Evolutionary conservation across 2,329 filamentous ascomycete genomes (phyloP).

Genomic region (Pseudogymnoascus sp.): DNA sequence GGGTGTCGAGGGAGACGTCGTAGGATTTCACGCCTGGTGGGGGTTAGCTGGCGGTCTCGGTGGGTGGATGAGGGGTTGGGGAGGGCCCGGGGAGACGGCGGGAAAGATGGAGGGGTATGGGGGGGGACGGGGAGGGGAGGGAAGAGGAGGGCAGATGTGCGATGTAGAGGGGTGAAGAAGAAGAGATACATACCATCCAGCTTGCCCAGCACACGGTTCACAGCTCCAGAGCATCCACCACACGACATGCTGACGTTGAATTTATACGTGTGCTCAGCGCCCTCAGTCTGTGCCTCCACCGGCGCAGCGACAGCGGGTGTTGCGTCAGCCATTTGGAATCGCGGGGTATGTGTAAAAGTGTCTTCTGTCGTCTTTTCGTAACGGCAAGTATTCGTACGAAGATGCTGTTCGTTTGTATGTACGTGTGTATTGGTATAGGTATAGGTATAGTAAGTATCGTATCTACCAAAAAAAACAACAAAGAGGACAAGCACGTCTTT

Average conservation of each 20-base stretch:
- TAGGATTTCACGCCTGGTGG: constrained; percentile 71
- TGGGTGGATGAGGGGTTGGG: background rate
- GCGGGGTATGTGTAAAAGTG: background rate
- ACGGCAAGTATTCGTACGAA: background rate
- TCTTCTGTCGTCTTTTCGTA: background rate
- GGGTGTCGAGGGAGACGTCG: constrained; percentile 79
- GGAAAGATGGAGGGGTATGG: background rate
- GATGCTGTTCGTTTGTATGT: background rate
- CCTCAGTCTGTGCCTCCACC: background rate
- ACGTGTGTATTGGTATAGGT: background rate
- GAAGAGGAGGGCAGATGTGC: constrained; percentile 8
- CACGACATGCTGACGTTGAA: constrained; percentile 94
- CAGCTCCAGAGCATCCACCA: constrained; percentile 89
- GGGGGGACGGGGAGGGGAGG: background rate
- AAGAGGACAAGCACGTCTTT: background rate
- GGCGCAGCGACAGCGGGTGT: background rate
- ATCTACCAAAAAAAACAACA: background rate
- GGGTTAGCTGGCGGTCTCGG: background rate
- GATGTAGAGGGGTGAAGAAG: background rate
- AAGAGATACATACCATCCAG: constrained; percentile 63
- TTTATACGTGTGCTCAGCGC: constrained; percentile 68
- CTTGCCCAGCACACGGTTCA: constrained; percentile 87
- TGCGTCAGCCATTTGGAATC: background rate
- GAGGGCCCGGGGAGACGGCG: background rate
- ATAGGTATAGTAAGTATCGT: background rate